Evolutionary conservation across 805 yeast genomes (phyloP).

Genomic region (Candida tammaniensis): DNA sequence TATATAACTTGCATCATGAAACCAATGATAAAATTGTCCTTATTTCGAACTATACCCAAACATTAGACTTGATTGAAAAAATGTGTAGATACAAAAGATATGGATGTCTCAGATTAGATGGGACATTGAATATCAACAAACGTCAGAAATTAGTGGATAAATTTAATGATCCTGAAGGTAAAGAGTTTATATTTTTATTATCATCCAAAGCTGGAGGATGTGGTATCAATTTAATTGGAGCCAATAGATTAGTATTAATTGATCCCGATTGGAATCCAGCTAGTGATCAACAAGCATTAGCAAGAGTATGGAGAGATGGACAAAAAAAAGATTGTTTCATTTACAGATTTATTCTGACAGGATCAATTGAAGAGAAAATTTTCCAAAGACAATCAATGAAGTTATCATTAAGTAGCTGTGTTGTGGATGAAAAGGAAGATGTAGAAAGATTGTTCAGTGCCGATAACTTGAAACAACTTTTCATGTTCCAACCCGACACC

Average conservation of each 20-base stretch:
- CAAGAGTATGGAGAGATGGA: conserved; percentile 99
- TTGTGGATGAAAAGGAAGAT: conserved; percentile 93
- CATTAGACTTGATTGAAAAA: conserved; percentile 84
- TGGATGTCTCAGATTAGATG: conserved; percentile 83
- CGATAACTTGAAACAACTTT: conserved; percentile 73
- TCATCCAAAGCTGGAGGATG: conserved; percentile 99
- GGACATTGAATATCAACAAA: conserved; percentile 87
- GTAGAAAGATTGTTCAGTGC: conserved; percentile 89
- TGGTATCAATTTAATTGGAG: conserved; percentile 96
- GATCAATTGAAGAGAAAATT: conserved; percentile 94
- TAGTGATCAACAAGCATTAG: conserved; percentile 95
- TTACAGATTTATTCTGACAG: conserved; percentile 89
- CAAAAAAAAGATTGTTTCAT: conserved; percentile 96
- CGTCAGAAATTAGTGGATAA: conserved; percentile 89
- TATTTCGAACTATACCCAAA: conserved; percentile 92
- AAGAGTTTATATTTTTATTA: conserved; percentile 82
- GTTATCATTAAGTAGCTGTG: conserved; percentile 88
- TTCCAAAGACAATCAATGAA: conserved; percentile 96
- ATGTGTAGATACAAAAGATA: conserved; percentile 75
- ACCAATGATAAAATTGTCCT: conserved; percentile 94
- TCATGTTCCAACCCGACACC: conserved; percentile 64
- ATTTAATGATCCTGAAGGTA: conserved; percentile 86
- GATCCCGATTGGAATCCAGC: conserved; percentile 99
- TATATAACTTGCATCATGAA: conserved; percentile 69
- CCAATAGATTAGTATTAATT: conserved; percentile 80